A percentile compares a stretch with the other conserved stretches of the same genome.
These are phyloP conservation scores for Spizellomyces sp. DNA, from an alignment of 192 early-diverging fungal genomes.

Conservation along the genomic window DNA sequence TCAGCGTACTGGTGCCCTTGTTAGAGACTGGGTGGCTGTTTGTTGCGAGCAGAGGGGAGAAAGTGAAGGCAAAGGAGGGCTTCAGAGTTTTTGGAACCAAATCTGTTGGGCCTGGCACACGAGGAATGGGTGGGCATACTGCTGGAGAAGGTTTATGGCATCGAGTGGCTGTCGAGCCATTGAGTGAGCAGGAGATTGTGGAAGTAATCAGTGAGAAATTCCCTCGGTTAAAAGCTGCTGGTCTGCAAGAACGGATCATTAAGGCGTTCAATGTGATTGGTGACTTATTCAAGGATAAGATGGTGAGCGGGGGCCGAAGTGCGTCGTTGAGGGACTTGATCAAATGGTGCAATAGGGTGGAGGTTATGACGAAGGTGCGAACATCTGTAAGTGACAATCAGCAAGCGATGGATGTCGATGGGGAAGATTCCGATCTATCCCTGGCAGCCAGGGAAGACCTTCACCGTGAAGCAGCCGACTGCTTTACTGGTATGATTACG, in stretches of 20 bases:
- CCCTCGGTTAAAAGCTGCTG: slow-evolving; percentile 40
- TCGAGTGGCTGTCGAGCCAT: slow-evolving; percentile 64
- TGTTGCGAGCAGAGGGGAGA: slow-evolving; percentile 87
- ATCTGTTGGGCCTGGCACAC: slow-evolving; percentile 19
- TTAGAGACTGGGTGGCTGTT: slow-evolving; percentile 89
- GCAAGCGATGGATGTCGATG: slow-evolving; percentile 3
- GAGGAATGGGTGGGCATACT: not conserved
- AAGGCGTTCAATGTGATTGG: slow-evolving; percentile 23
- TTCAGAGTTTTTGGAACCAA: slow-evolving; percentile 94
- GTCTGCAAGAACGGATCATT: slow-evolving; percentile 19
- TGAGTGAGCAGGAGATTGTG: slow-evolving; percentile 65
- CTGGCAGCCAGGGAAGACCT: slow-evolving; percentile 60
- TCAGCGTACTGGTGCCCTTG: slow-evolving; percentile 88
- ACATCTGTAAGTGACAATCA: not conserved
- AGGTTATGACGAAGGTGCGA: slow-evolving; percentile 1
- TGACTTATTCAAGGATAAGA: slow-evolving; percentile 21
- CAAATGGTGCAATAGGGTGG: slow-evolving; percentile 85
- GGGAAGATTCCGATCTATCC: slow-evolving; percentile 21
- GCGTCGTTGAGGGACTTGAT: slow-evolving; percentile 86
- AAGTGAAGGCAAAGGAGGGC: slow-evolving; percentile 75
- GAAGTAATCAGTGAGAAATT: slow-evolving; percentile 63
- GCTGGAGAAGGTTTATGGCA: slow-evolving; percentile 73
- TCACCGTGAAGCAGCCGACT: slow-evolving; percentile 86
- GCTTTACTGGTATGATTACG: slow-evolving; percentile 80
- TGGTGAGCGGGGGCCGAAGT: slow-evolving; percentile 42